Evolutionary conservation across 177 flowering plant species (phyloP).

Genomic region (Vitis hybrid): DNA sequence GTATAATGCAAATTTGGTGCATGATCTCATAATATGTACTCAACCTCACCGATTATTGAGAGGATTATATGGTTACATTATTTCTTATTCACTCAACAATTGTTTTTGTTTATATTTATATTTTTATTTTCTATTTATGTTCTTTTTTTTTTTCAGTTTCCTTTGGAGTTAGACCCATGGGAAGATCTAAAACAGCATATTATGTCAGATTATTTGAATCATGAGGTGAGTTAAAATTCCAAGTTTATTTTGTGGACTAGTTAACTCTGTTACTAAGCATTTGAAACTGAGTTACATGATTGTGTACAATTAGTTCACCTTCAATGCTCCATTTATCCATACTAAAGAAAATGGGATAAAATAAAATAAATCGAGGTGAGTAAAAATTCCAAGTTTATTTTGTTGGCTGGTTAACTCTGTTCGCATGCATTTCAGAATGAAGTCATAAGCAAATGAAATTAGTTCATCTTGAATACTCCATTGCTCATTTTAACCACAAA

Average conservation of each 20-base stretch:
- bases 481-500: neutral
- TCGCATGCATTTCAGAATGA: neutral
- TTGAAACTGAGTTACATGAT: too few relatives aligned
- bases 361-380: too few relatives aligned
- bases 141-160: conserved; percentile 55
- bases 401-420: neutral
- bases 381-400: neutral
- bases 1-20: too few relatives aligned
- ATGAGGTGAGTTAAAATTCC: conserved; percentile 52
- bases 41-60: too few relatives aligned
- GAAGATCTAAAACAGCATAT: conserved; percentile 70
- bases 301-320: too few relatives aligned
- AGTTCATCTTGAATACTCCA: neutral
- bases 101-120: neutral
- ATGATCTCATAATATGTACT: too few relatives aligned
- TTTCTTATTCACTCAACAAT: too few relatives aligned
- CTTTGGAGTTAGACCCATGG: conserved; percentile 85
- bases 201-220: conserved; percentile 70
- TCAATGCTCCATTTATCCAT: too few relatives aligned
- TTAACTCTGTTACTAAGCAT: too few relatives aligned
- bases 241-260: neutral
- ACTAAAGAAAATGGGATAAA: too few relatives aligned
- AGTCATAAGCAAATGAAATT: neutral
- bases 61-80: too few relatives aligned
- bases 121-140: neutral